Evolutionary conservation across 441 rosid genomes (phyloP), one percentile per base, ranked within the genome.

Genomic region (Jatropha multifida): DNA sequence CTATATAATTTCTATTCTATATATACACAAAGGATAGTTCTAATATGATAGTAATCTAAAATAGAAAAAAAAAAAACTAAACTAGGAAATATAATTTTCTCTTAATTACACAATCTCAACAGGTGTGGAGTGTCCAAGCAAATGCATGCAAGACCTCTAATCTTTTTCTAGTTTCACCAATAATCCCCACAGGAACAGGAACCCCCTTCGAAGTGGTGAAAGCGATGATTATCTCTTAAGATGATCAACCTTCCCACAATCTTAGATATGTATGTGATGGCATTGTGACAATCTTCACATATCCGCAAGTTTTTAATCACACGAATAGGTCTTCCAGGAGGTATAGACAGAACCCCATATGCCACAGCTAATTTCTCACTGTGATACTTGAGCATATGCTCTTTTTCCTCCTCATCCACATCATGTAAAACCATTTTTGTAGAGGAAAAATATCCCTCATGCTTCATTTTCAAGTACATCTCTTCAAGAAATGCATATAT

Each of bases 331-430:
- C 82, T 82, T 32, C 82, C 77, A 62, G 58, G 65, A 55, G 81
- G 82, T 27, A 76, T 40, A n/a, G 75, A 62, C 17, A 82, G 58
- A 65, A 79, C 72, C 20, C 84, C 84, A 51, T 82, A 79, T 6
- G 82, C 82, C 13, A 79, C 82, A 3, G 85, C 85, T 68, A 82
- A 73, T 73, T 74, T 89, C 83, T 93, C 97, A 32, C 92, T 88
- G 63, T 93, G 97, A 73, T 88, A 82, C 77, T 83, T 81, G 54
- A 93, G 89, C 74, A 93, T 88, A 66, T 88, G 85, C 84, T 85
- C 97, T 82, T 93, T 91, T 75, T 93, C 97, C 7, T 93, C 97
- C 42, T 93, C 93, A 74, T 93, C 96, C 5, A 90, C 96, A 80
- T 91, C 96, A 75, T 93, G 97, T 44, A 93, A 74, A 77, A 93